Percentiles rank a stretch among this genome's conserved stretches.
phyloP scores from a whole-genome alignment of 208 protist genomes.

The Leishmania mexicana region DNA sequence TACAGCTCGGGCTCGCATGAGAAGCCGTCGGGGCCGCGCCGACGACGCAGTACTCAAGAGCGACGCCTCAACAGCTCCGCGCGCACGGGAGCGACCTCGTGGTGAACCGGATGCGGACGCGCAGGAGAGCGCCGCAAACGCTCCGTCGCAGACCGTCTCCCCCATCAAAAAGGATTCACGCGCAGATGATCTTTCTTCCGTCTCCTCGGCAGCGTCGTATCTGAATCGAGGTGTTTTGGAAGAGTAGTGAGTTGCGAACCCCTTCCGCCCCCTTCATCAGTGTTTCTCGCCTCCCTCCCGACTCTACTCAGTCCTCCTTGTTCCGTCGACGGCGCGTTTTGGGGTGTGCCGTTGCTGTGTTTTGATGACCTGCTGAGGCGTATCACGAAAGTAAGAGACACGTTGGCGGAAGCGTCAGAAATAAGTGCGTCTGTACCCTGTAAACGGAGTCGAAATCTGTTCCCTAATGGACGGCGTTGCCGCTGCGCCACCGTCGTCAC shows the following conservation, averaged over 20 bases:
- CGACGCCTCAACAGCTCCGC: neutral
- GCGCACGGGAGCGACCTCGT: neutral
- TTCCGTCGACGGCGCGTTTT: neutral
- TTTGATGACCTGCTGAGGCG: neutral
- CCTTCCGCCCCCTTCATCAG: neutral
- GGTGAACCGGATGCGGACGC: neutral
- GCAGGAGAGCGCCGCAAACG: neutral
- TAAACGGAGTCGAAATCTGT: neutral
- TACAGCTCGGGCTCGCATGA: slow-evolving; percentile 12
- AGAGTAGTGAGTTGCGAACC: neutral
- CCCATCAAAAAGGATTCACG: neutral
- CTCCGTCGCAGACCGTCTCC: neutral
- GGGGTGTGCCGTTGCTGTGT: neutral
- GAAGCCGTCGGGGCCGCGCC: neutral
- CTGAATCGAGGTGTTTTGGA: slow-evolving; percentile 1
- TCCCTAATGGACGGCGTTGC: neutral
- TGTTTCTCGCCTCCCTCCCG: neutral
- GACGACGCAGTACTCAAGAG: neutral
- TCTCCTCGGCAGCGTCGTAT: slow-evolving; percentile 25
- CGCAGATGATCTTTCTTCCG: slow-evolving; percentile 9
- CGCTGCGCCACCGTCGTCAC: neutral
- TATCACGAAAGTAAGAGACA: neutral
- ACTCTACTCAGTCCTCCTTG: neutral
- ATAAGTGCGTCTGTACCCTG: neutral
- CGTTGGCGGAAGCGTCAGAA: neutral